Conservation (phyloP, 306 rosid genomes). For the Echinosophora koreensis region DNA sequence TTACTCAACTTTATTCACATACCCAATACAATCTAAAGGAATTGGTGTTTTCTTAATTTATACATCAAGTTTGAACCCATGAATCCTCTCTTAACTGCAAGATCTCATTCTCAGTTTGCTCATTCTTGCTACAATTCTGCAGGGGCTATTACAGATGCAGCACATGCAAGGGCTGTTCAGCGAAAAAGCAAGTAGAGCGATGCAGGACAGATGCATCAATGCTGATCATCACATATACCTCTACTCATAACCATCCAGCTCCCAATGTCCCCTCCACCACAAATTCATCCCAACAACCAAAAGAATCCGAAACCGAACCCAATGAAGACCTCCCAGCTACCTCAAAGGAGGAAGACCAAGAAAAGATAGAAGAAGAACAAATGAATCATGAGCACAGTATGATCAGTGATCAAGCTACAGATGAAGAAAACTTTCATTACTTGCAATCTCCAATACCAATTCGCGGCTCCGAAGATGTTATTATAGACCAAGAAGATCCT, state of each 20-base stretch:
- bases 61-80: no score
- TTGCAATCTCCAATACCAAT: constrained; percentile 55
- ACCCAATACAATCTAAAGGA: constrained; percentile 16
- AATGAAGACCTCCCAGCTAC: constrained; percentile 44
- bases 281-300: constrained; percentile 41
- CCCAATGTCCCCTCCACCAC: constrained; percentile 54
- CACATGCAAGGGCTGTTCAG: constrained; percentile 92
- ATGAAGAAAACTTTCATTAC: constrained; percentile 59
- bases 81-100: no score
- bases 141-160: constrained; percentile 94
- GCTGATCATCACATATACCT: constrained; percentile 83
- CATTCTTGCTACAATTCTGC: constrained; percentile 19
- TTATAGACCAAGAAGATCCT: constrained; percentile 62
- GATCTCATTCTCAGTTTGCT: neutral
- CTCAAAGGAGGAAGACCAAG: constrained; percentile 49
- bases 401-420: constrained; percentile 30
- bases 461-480: constrained; percentile 49
- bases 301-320: constrained; percentile 48
- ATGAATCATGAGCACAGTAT: constrained; percentile 17
- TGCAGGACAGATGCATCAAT: constrained; percentile 83
- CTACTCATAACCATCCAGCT: constrained; percentile 82
- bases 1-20: neutral
- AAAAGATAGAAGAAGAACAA: constrained; percentile 28
- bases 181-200: constrained; percentile 95
- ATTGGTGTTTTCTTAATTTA: neutral